Conservation (phyloP, 805 yeast species). For the Candida arabinofermentans region DNA sequence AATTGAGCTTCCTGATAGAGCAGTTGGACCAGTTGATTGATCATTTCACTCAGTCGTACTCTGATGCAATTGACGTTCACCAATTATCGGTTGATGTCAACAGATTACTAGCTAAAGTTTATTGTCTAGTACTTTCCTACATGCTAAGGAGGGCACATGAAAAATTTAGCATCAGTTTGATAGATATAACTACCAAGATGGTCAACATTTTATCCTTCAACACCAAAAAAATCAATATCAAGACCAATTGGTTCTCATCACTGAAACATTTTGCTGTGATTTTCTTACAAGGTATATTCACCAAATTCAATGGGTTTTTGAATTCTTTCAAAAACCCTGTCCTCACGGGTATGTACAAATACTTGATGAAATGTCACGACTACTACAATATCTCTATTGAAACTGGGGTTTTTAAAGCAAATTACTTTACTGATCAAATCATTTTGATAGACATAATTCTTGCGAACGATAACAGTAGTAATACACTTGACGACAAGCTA, state of each 20-base stretch:
- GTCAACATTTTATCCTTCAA: slow-evolving; percentile 16
- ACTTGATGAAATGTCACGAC: slow-evolving; percentile 31
- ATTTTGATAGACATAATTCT: slow-evolving; percentile 28
- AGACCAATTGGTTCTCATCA: slow-evolving; percentile 29
- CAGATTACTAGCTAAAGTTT: slow-evolving; percentile 22
- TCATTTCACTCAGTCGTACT: slow-evolving; percentile 16
- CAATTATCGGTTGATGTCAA: slow-evolving; percentile 23
- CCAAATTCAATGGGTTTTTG: slow-evolving; percentile 32
- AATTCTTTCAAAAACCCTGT: slow-evolving; percentile 27
- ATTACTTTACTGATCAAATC: slow-evolving; percentile 30
- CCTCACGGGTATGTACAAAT: slow-evolving; percentile 28
- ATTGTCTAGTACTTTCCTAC: slow-evolving; percentile 17
- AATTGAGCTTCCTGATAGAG: slow-evolving; percentile 15
- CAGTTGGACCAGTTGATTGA: slow-evolving; percentile 24
- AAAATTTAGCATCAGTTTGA: slow-evolving; percentile 28
- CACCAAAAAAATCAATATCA: slow-evolving; percentile 28
- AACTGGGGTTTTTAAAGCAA: slow-evolving; percentile 27
- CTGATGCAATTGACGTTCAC: slow-evolving; percentile 19
- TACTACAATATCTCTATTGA: slow-evolving; percentile 31
- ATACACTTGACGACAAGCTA: slow-evolving; percentile 28
- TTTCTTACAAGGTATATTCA: slow-evolving; percentile 26
- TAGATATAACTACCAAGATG: slow-evolving; percentile 27
- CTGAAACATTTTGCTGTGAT: slow-evolving; percentile 29
- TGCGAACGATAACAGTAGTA: slow-evolving; percentile 25
- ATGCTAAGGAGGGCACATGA: slow-evolving; percentile 30